A percentile compares a stretch with the other conserved stretches of the same genome.
Evolutionary conservation across 108 stramenopile species (phyloP).

Genomic region (Nitzschia palea): DNA sequence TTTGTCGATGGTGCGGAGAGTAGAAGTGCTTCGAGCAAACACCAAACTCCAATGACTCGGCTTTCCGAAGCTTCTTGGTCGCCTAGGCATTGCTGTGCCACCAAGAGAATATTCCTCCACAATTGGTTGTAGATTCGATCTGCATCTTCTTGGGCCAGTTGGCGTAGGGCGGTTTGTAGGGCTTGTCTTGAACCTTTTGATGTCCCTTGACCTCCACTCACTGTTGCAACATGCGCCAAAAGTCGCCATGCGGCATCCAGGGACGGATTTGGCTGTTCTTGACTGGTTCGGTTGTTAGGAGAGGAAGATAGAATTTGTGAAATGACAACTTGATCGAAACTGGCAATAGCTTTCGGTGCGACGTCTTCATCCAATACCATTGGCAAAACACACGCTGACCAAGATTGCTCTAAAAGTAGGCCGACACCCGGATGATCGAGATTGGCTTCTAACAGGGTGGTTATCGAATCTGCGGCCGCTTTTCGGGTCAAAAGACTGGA

Average conservation of each 20-base stretch:
- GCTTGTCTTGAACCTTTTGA: constrained; percentile 53
- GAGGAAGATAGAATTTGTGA: constrained; percentile 53
- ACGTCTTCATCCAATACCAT: constrained; percentile 71
- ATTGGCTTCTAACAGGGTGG: constrained; percentile 46
- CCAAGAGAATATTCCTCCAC: constrained; percentile 8
- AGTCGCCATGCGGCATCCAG: constrained; percentile 58
- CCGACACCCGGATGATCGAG: constrained; percentile 15
- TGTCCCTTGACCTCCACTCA: constrained; percentile 47
- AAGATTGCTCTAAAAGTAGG: constrained; percentile 47
- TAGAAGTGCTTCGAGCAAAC: constrained; percentile 69
- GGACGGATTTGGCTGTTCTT: neutral
- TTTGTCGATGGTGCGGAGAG: constrained; percentile 20
- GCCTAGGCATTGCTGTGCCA: constrained; percentile 12
- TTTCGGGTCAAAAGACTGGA: constrained; percentile 65
- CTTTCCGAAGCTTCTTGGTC: constrained; percentile 14
- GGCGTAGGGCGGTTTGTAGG: constrained; percentile 57
- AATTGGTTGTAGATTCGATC: constrained; percentile 16
- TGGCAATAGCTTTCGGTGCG: constrained; percentile 57
- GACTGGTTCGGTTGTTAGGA: constrained; percentile 10
- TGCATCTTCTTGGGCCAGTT: constrained; percentile 38
- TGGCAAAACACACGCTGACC: constrained; percentile 73
- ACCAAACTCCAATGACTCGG: constrained; percentile 56
- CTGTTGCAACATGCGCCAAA: constrained; percentile 49
- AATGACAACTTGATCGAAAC: constrained; percentile 56
- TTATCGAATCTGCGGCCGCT: constrained; percentile 72